phyloP scores from a whole-genome alignment of 768 basidiomycete species.

The Leucogyrophana mollusca region DNA sequence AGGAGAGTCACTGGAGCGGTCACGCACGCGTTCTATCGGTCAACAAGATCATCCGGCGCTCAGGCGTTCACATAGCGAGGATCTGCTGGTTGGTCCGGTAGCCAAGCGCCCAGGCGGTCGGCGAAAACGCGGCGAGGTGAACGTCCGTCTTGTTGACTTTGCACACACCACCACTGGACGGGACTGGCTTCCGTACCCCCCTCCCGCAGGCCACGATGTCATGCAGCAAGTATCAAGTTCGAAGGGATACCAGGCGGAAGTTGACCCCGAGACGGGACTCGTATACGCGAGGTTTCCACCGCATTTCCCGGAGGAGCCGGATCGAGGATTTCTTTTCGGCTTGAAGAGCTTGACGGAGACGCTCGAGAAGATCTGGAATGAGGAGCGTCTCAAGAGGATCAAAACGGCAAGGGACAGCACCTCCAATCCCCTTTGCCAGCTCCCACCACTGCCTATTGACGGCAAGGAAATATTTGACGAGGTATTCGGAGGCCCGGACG shows the following conservation, averaged over 20 bases:
- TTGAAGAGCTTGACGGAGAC: conserved; percentile 76
- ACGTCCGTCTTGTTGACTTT: conserved; percentile 97
- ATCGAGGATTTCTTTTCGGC: conserved; percentile 92
- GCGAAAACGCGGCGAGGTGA: conserved; percentile 85
- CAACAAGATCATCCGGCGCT: conserved; percentile 45
- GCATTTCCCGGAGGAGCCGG: conserved; percentile 84
- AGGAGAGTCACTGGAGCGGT: conserved; percentile 75
- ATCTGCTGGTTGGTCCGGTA: conserved; percentile 66
- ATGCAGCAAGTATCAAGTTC: conserved; percentile 51
- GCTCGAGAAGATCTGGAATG: conserved; percentile 84
- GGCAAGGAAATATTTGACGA: conserved; percentile 81
- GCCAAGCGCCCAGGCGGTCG: conserved; percentile 62
- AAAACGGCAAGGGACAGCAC: conserved; percentile 62
- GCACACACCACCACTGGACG: conserved; percentile 96
- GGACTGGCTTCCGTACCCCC: conserved; percentile 77
- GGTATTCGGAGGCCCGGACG: conserved; percentile 52
- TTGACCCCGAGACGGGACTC: conserved; percentile 80
- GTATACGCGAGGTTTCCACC: conserved; percentile 94
- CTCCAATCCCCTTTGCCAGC: conserved; percentile 41
- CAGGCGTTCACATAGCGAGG: conserved; percentile 79
- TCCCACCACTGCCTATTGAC: conserved; percentile 64
- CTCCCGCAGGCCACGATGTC: conserved; percentile 36
- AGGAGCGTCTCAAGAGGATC: conserved; percentile 71
- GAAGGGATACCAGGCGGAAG: conserved; percentile 78
- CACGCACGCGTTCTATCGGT: conserved; percentile 38